Conservation (phyloP, 768 basidiomycete species). For the Agrocybe pediades region DNA sequence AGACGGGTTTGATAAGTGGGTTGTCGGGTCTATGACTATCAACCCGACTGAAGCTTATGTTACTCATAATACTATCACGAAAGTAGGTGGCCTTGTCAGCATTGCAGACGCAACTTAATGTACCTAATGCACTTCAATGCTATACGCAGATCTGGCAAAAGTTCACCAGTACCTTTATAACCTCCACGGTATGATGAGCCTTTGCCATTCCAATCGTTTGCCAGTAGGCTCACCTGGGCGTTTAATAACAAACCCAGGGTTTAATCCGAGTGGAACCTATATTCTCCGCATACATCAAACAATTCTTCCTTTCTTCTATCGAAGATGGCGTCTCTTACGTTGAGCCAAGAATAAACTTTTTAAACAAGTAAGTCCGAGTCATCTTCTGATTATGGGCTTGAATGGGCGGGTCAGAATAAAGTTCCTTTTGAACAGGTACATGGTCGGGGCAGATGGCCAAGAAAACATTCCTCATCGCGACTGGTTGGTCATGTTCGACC, state of each 20-base stretch:
- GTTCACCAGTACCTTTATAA: slow-evolving; percentile 56
- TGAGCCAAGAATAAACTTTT: slow-evolving; percentile 71
- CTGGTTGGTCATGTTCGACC: slow-evolving; percentile 56
- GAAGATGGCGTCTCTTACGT: slow-evolving; percentile 74
- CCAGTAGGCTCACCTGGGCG: too few relatives aligned
- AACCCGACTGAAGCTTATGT: slow-evolving; percentile 72
- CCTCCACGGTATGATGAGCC: too few relatives aligned
- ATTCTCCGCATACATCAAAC: slow-evolving; percentile 58
- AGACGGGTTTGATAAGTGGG: slow-evolving; percentile 71
- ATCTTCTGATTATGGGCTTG: neutral
- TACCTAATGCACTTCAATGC: too few relatives aligned
- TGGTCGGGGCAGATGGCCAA: slow-evolving; percentile 57
- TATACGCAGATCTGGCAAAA: slow-evolving; percentile 73
- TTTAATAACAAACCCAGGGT: too few relatives aligned
- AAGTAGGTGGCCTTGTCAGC: slow-evolving; percentile 49
- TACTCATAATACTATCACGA: slow-evolving; percentile 69
- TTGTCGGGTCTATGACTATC: slow-evolving; percentile 60
- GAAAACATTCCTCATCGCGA: slow-evolving; percentile 60
- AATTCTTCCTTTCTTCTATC: slow-evolving; percentile 63
- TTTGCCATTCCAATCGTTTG: too few relatives aligned
- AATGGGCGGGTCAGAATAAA: slow-evolving; percentile 1
- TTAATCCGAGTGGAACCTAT: slow-evolving; percentile 57
- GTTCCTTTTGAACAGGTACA: slow-evolving; percentile 55
- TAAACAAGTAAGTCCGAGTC: slow-evolving; percentile 34
- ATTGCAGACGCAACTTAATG: neutral